A percentile compares a stretch with the other conserved stretches of the same genome.
phyloP scores from a whole-genome alignment of 2,329 filamentous ascomycete genomes.

The Penicillium sp. region DNA sequence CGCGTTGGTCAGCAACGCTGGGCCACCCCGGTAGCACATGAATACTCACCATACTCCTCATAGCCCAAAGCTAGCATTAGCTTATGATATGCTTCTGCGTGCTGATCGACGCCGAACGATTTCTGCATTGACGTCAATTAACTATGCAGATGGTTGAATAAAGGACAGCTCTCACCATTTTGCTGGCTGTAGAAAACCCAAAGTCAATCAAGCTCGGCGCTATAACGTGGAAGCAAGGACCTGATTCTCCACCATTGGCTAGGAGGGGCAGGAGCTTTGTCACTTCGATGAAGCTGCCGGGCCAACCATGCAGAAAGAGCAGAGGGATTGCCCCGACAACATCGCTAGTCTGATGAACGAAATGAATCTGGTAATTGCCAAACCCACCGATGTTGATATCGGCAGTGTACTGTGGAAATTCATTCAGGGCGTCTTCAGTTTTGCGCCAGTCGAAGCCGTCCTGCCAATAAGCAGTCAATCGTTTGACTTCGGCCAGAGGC shows the following conservation, averaged over 20 bases:
- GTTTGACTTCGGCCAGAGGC: conserved; percentile 3
- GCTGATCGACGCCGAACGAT: not conserved
- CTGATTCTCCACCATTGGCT: not conserved
- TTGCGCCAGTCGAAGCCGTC: conserved; percentile 7
- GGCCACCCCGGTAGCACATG: not conserved
- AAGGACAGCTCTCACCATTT: not conserved
- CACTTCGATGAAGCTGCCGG: conserved; percentile 36
- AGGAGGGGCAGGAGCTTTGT: not conserved
- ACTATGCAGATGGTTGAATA: not conserved
- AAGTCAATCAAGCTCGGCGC: conserved; percentile 29
- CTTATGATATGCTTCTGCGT: not conserved
- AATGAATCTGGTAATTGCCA: conserved; percentile 20
- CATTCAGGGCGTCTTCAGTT: conserved; percentile 2
- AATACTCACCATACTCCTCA: not conserved
- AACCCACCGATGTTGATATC: conserved; percentile 7
- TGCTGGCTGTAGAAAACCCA: conserved; percentile 22
- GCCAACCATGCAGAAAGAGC: conserved; percentile 39
- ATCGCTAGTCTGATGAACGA: conserved; percentile 17
- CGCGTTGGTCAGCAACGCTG: not conserved
- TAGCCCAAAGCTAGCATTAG: conserved; percentile 1
- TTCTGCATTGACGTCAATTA: not conserved
- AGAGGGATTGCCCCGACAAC: conserved; percentile 34
- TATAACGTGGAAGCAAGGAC: conserved; percentile 23
- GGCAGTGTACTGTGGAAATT: not conserved
- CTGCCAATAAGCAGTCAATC: conserved; percentile 3